Base-by-base conservation (phyloP, 176 grass and related monocot species). In the Rhipidocladum racemiflorum region DNA sequence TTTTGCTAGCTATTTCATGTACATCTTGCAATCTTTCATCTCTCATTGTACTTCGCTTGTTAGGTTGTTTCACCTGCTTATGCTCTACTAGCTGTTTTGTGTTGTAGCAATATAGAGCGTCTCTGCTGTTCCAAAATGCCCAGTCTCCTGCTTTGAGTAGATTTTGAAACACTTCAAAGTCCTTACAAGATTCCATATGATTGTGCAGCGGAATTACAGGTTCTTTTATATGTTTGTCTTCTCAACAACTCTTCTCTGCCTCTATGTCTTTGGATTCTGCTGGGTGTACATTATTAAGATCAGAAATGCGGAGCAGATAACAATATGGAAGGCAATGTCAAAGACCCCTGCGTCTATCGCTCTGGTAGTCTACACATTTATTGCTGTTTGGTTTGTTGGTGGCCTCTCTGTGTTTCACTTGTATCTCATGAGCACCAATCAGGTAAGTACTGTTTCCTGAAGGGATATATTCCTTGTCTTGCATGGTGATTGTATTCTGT, bases 171-270 rank as follows among this genome's bases (percentile, higher is more conserved):
- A 69, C 32, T 77, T 73, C 25, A 20, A 79, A 29, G 28, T 68
- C 16, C 66, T 86, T 68, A 86, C 50, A 83, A 51, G 20, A 16
- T 86, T 76, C 54, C 69, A 36, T 73, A 50, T 79, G 61, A 65
- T 50, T 90, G 66, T 89, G 82, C 89, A 97, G 94, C 81, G 94
- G 56, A 97, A 97, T 86, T 97, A 97, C 84, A 88, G 94, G 35
- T 97, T 97, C 89, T 97, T 97, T 39, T 97, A 97, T 78, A 97
- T 97, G 91, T 97, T 97, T 82, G 94, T 97, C 75, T 97, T 92
- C 87, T 97, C 94, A 57, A 90, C 91, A 70, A 94, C 94, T 75
- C 84, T 97, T 61, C 89, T 97, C 21, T 97, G 94, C 82, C 83
- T 97, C 27, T 94, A 86, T 74, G 91, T 97, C 61, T 97, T 97